Evolutionary conservation across 208 protist genomes (phyloP), one percentile per base, ranked within the genome.

Genomic region (Herpetomonas muscarum): DNA sequence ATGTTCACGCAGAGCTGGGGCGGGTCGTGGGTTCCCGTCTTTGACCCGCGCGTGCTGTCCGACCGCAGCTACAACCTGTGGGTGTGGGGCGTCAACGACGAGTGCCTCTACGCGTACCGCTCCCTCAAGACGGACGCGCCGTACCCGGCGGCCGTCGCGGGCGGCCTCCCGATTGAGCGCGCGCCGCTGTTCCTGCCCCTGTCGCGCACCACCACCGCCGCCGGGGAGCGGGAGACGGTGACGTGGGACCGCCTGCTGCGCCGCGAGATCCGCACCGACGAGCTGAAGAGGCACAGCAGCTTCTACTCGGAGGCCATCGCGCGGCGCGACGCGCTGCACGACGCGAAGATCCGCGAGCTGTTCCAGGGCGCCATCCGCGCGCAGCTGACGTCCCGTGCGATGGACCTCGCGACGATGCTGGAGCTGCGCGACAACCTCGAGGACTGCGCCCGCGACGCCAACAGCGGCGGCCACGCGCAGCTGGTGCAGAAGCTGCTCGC

Each of bases 391-490:
- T 81, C 79, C 7, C 76, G 84, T 29, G 87, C 87, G 19, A 29
- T 92, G 15, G 87, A 94, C 55, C 60, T 94, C 36, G 87, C 87
- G 9, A 87, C 74, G 54, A 61, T 73, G 59, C 70, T 94, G 67
- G 81, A 94, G 63, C 70, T 92, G 28, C 76, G 84, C 41, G 87
- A 94, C 63, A 85, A 83, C 41, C 61, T 94, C 26, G 74, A 86
- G 57, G 52, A 56, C 44, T 90, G 82, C 53, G 85, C 82, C 22
- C 61, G 77, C 49, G 41, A 71, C 51, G 87, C 87, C 17, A 90
- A 92, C 61, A 59, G 31, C 10, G 62, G 59, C 25, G 80, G 82
- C 22, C 70, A 90, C 36, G 59, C 25, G 45, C 73, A 83, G 52
- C 76, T 94, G 36, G 74, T 90, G 34, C 79, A 79, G 13, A 80